These are phyloP conservation scores for Trichopus zeylanicus DNA, from an alignment of 116 monocot species.

Conservation along the genomic window DNA sequence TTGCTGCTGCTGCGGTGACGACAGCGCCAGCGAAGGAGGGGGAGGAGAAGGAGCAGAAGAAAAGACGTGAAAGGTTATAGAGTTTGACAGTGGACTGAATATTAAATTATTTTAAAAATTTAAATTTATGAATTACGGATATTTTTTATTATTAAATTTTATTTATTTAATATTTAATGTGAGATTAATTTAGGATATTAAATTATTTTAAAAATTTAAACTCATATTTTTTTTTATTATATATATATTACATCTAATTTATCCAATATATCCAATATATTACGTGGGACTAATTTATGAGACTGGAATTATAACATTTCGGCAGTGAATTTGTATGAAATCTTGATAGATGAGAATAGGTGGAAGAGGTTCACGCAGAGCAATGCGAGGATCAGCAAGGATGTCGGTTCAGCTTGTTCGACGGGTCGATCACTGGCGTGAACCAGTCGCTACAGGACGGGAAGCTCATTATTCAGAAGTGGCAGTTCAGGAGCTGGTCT, in stretches of 20 bases:
- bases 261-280: too few species aligned
- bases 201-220: too few species aligned
- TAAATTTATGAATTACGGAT: too few species aligned
- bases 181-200: too few species aligned
- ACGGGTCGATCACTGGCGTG: conserved; percentile 71
- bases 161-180: too few species aligned
- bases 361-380: conserved; percentile 99
- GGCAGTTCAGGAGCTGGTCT: conserved; percentile 89
- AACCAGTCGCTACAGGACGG: conserved; percentile 75
- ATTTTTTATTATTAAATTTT: too few species aligned
- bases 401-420: conserved; percentile 88
- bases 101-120: too few species aligned
- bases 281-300: conserved; percentile 41
- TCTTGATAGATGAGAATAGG: conserved; percentile 92
- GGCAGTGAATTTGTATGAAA: conserved; percentile 70
- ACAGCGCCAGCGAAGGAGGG: conserved; percentile 5
- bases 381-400: conserved; percentile 78
- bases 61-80: conserved; percentile 72
- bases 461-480: conserved; percentile 85
- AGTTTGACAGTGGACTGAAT: too few species aligned
- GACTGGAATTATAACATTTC: conserved; percentile 68
- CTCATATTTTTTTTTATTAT: too few species aligned
- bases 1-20: neutral
- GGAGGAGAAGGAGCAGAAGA: conserved; percentile 34
- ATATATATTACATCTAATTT: too few species aligned